Base-by-base conservation (phyloP, 2,329 filamentous ascomycete genomes). In the Aspergillus sp. region DNA sequence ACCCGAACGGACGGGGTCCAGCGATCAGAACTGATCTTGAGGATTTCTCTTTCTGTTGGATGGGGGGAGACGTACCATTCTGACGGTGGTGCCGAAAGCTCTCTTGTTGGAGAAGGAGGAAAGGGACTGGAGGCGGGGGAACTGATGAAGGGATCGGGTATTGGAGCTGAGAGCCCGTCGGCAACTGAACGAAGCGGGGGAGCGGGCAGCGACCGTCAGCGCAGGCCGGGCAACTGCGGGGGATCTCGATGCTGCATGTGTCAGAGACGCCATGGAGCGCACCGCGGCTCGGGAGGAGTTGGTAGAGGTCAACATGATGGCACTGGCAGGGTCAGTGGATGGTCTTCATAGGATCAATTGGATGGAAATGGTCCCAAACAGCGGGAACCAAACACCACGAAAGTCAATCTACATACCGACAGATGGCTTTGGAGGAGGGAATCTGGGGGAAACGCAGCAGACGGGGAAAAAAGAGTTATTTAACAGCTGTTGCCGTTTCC, bases 41-140 rank as follows among this genome's bases (percentile, higher is more conserved):
- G n/a, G 40, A 17, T 19, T 21, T 21, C 25, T 48, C 21, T 34
- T 10, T 21, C 19, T 3, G 25, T 34, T 23, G 32, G 41, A 14
- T 16, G 9, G 16, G 36, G 16, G 36, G 36, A 11, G 11, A 56
- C 63, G 49, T 65, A 72, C 70, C 70, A 72, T 72, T 59, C 56
- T 71, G 61, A 65, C 59, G 45, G 70, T 71, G 52, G 69, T 69
- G 60, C 64, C 62, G 57, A 72, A 72, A 49, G 68, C 59, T 63
- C 69, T 63, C 63, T 67, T 68, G 63, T 58, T 66, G 54, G 63
- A 55, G 50, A 61, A 59, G 41, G 58, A 54, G 58, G 61, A 64
- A 44, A 71, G 49, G 25, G 64, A 65, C 55, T 72, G 70, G 52
- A 72, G 66, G 59, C 68, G 70, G 61, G 70, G 61, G 55, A 69